Evolutionary conservation across 257 asterid genomes (phyloP), one percentile per base, ranked within the genome.

Genomic region (Ilex asprella): DNA sequence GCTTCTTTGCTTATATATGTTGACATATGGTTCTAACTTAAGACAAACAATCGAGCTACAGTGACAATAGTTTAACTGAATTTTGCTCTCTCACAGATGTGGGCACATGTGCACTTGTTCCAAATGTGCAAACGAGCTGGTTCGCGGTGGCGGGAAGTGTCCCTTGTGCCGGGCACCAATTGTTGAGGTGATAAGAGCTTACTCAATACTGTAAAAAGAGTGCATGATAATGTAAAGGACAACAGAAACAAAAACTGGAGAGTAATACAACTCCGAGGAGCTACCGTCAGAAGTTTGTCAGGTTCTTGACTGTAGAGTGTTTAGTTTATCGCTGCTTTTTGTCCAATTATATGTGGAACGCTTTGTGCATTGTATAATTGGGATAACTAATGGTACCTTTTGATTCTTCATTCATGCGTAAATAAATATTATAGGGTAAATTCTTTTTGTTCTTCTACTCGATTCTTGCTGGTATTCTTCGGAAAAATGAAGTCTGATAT

Each of bases 71-170:
- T 70, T 32, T 10, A 62, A 8, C n/a, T 14, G 2, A 21, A 21
- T 21, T 21, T 21, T 21, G 5, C 41, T 35, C 57, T 21, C 15
- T 12, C 53, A 66, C 86, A 91, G 98, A 78, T 91, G 98, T 56
- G 98, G 98, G 74, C 98, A 91, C 82, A 91, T 91, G 98, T 88
- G 98, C 81, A 88, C 97, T 16, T 91, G 97, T 77, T 79, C 91
- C 9, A 81, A 76, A 66, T 91, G 98, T 58, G 98, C 98, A 2
- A 86, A 79, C 27, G 97, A 91, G 84, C 61, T 91, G 83, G 85
- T 86, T 41, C 74, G 86, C 32, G 84, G 93, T 32, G 95, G 92
- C 64, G 95, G 96, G 16, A 91, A 86, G 70, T 91, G 98, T 66
- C 98, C 98, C 0, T 68, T 86, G 76, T 91, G 98, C 70, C 81